These are phyloP conservation scores for Aphanoascus verrucosus DNA, from an alignment of 2,329 filamentous ascomycete species.

Conservation along the genomic window DNA sequence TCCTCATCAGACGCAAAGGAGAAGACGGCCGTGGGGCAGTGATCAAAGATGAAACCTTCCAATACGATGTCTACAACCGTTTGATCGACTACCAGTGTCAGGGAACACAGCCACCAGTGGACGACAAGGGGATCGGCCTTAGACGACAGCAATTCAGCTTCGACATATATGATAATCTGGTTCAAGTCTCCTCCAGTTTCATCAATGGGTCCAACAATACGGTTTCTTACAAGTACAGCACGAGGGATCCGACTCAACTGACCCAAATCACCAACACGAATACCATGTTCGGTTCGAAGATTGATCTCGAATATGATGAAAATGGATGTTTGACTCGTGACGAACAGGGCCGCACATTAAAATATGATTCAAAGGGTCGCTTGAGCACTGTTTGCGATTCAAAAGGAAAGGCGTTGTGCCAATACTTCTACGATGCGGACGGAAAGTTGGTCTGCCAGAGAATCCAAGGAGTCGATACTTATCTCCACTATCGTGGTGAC, in stretches of 20 bases:
- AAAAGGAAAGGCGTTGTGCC: background rate
- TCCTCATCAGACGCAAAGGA: background rate
- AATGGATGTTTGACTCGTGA: slow-evolving; percentile 4
- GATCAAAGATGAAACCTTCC: background rate
- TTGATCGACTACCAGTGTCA: slow-evolving; percentile 3
- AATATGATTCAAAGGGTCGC: background rate
- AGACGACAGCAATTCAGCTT: slow-evolving; percentile 1
- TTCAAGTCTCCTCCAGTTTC: background rate
- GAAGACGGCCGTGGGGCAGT: background rate
- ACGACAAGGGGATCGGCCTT: background rate
- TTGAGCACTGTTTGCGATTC: background rate
- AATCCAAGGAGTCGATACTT: background rate
- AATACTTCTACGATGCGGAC: slow-evolving; percentile 5
- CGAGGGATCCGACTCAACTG: background rate
- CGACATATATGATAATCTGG: background rate
- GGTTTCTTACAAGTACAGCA: background rate
- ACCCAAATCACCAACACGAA: slow-evolving; percentile 3
- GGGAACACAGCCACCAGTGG: background rate
- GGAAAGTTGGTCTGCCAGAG: slow-evolving; percentile 4
- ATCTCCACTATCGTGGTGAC: background rate
- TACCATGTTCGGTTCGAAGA: too few species aligned
- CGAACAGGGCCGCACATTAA: slow-evolving; percentile 2
- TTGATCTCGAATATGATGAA: slow-evolving; percentile 2
- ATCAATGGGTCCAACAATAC: background rate
- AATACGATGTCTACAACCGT: slow-evolving; percentile 1